phyloP scores from a whole-genome alignment of 2,329 filamentous ascomycete species.

The Dothistroma pini region DNA sequence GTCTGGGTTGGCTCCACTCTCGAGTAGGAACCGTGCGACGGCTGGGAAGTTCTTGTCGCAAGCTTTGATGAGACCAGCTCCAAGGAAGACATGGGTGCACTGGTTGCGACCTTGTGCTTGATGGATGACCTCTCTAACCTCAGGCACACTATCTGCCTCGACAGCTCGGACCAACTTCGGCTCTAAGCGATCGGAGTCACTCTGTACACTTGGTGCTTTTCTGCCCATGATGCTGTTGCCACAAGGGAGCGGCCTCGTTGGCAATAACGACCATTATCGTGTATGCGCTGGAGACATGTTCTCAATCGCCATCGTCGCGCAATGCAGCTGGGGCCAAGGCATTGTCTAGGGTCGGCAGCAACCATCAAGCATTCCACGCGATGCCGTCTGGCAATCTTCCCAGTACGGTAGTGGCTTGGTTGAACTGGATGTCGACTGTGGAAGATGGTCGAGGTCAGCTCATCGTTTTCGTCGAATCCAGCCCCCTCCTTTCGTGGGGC shows the following conservation, averaged over 20 bases:
- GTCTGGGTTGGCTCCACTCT: slow-evolving; percentile 39
- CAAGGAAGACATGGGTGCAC: slow-evolving; percentile 38
- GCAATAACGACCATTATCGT: slow-evolving; percentile 7
- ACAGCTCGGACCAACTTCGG: slow-evolving; percentile 42
- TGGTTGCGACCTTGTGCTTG: slow-evolving; percentile 37
- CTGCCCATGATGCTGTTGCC: slow-evolving; percentile 14
- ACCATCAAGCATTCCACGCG: background rate
- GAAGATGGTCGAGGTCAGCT: background rate
- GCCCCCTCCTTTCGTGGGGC: background rate
- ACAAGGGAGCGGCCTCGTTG: slow-evolving; percentile 15
- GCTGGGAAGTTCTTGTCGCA: slow-evolving; percentile 36
- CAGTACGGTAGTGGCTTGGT: background rate
- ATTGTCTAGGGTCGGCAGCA: background rate
- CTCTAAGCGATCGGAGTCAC: slow-evolving; percentile 35
- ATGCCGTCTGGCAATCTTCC: background rate
- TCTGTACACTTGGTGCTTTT: slow-evolving; percentile 1
- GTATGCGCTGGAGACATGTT: background rate
- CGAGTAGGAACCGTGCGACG: slow-evolving; percentile 35
- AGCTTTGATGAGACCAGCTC: slow-evolving; percentile 40
- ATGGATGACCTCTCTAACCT: slow-evolving; percentile 34
- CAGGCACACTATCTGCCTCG: slow-evolving; percentile 37
- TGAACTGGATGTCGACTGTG: background rate
- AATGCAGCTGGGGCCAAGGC: background rate
- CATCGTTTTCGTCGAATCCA: background rate
- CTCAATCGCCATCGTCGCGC: background rate